Conservation (phyloP, 305 asterid genomes). For the Stenogyne calaminthoides region DNA sequence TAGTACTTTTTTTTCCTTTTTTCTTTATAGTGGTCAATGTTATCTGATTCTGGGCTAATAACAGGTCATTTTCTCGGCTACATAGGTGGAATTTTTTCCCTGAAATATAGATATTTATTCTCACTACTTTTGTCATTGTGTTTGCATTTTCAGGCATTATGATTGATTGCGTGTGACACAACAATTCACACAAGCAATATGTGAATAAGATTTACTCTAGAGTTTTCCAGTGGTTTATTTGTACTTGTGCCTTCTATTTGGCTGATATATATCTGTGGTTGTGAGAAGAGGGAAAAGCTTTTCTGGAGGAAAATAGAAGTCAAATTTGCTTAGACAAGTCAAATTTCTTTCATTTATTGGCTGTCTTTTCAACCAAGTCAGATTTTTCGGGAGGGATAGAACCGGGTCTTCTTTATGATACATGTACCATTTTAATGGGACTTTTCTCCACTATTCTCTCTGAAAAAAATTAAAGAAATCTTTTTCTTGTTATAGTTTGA, state of each 20-base stretch:
- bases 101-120: neutral
- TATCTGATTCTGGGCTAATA: conserved; percentile 5
- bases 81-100: neutral
- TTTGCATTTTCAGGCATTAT: neutral
- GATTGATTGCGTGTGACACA: neutral
- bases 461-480: conserved; percentile 1
- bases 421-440: conserved; percentile 10
- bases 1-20: neutral
- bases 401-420: neutral
- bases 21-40: neutral
- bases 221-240: conserved; percentile 4
- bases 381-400: conserved; percentile 1
- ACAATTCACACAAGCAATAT: neutral
- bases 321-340: neutral
- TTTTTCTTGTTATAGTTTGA: conserved; percentile 17
- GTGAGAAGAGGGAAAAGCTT: conserved; percentile 8
- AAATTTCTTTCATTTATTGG: conserved; percentile 6
- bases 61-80: neutral
- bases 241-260: conserved; percentile 11
- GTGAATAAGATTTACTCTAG: neutral
- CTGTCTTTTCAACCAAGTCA: conserved; percentile 21
- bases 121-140: neutral
- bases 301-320: neutral
- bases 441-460: conserved; percentile 9
- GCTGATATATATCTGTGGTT: conserved; percentile 19